phyloP scores from a whole-genome alignment of 2,329 filamentous ascomycete genomes.

The Dendryphion nanum region DNA sequence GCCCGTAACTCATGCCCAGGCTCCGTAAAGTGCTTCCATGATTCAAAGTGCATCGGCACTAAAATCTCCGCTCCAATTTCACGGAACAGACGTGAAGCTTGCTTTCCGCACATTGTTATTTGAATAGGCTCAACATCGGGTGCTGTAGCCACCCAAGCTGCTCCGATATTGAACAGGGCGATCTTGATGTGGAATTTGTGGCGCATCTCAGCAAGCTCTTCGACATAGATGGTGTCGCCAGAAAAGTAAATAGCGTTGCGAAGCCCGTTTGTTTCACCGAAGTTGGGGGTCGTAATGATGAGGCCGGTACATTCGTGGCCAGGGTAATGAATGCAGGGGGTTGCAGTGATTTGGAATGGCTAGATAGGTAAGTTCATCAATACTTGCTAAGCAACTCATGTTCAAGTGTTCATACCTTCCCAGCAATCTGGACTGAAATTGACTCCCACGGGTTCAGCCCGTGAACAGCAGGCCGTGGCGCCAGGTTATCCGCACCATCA shows the following conservation, averaged over 20 bases:
- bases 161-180: slow-evolving; percentile 10
- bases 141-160: background rate
- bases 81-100: slow-evolving; percentile 40
- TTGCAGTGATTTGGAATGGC: too few relatives aligned
- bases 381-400: too few relatives aligned
- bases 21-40: too few relatives aligned
- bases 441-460: too few relatives aligned
- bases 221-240: slow-evolving; percentile 50
- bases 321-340: slow-evolving; percentile 46
- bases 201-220: slow-evolving; percentile 26
- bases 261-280: slow-evolving; percentile 38
- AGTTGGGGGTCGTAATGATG: slow-evolving; percentile 37
- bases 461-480: too few relatives aligned
- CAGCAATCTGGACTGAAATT: too few relatives aligned
- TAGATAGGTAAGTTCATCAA: too few relatives aligned
- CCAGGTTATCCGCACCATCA: too few relatives aligned
- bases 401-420: too few relatives aligned
- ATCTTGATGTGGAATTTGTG: slow-evolving; percentile 6
- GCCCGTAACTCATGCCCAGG: too few relatives aligned
- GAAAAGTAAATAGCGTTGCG: slow-evolving; percentile 52
- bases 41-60: too few relatives aligned
- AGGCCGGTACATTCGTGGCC: slow-evolving; percentile 49
- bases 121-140: slow-evolving; percentile 26
- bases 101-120: slow-evolving; percentile 48
- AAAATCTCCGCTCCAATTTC: slow-evolving; percentile 43